Evolutionary conservation across 768 basidiomycete genomes (phyloP).

Genomic region (Suillus sp.): DNA sequence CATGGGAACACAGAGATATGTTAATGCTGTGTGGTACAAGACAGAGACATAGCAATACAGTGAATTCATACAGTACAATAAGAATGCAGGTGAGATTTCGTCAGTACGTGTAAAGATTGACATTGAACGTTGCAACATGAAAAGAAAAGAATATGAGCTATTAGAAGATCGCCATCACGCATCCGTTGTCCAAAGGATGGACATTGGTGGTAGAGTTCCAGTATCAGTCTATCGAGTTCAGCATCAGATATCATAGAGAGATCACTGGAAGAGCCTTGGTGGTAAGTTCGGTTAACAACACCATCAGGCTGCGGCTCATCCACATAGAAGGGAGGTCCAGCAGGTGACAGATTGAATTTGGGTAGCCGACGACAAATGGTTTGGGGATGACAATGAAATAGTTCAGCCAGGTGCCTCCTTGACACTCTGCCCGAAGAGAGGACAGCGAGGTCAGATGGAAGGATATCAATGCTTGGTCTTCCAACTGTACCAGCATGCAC

Average conservation of each 20-base stretch:
- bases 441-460: not conserved
- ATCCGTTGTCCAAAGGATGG: not conserved
- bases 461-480: not conserved
- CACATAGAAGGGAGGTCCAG: not conserved
- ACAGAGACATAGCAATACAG: no score
- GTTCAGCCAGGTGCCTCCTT: not conserved
- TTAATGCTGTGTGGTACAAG: no score
- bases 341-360: not conserved
- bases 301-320: not conserved
- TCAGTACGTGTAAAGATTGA: no score
- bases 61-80: no score
- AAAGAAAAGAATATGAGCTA: no score
- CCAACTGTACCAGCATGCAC: not conserved
- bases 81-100: no score
- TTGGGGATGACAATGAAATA: not conserved
- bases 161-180: not conserved
- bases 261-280: not conserved
- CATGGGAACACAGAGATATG: no score
- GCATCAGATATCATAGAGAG: not conserved
- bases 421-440: not conserved
- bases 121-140: no score
- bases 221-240: not conserved
- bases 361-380: not conserved
- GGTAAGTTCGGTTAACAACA: not conserved
- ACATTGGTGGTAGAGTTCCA: not conserved